phyloP scores from a whole-genome alignment of 2,329 filamentous ascomycete species.

The Fusarium avenaceum region DNA sequence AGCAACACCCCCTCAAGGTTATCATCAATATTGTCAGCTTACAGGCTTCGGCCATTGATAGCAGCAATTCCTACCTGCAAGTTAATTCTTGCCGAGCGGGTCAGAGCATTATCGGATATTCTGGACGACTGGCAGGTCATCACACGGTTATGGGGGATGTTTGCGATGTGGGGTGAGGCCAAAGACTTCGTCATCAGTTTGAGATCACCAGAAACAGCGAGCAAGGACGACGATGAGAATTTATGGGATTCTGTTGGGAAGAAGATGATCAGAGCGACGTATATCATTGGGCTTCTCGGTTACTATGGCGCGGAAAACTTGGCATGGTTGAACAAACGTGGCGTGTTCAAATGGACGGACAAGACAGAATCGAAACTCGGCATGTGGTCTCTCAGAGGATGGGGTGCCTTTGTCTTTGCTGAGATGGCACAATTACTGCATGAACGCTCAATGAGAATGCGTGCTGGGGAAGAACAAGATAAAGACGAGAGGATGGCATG shows the following conservation, averaged over 20 bases:
- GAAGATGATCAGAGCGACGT: conserved; percentile 7
- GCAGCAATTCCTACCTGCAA: background rate
- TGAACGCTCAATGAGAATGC: background rate
- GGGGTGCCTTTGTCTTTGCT: conserved; percentile 23
- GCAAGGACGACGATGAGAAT: background rate
- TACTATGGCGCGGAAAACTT: conserved; percentile 26
- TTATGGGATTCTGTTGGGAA: background rate
- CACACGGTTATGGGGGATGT: conserved; percentile 30
- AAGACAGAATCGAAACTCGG: conserved; percentile 21
- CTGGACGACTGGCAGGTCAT: conserved; percentile 43
- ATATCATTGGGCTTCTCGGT: conserved; percentile 17
- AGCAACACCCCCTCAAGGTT: background rate
- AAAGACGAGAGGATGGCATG: background rate
- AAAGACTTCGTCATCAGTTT: conserved; percentile 21
- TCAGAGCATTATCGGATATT: conserved; percentile 20
- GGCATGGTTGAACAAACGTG: conserved; percentile 21
- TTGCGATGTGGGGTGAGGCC: conserved; percentile 19
- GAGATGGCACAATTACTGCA: conserved; percentile 25
- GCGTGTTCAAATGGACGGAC: conserved; percentile 13
- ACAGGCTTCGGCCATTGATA: rapidly evolving
- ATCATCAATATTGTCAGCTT: rapidly evolving
- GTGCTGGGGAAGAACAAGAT: background rate
- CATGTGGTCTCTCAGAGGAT: conserved; percentile 25
- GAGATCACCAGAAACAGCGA: rapidly evolving
- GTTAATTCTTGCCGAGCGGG: conserved; percentile 3